These are phyloP conservation scores for Alternaria infectoria DNA, from an alignment of 2,329 filamentous ascomycete genomes.

Conservation along the genomic window DNA sequence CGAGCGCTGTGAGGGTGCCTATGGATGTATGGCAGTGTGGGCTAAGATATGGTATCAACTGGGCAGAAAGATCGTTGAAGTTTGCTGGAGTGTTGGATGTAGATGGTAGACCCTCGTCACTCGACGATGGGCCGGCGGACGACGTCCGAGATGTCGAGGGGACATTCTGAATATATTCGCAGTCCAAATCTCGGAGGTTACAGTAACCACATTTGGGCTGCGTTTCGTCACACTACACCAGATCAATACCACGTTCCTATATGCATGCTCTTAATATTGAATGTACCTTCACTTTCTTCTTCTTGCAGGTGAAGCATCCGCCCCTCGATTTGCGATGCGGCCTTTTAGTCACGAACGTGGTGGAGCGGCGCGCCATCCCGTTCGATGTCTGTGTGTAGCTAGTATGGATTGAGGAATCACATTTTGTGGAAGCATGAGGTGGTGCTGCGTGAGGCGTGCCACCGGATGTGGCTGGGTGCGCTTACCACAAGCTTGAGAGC, in stretches of 20 bases:
- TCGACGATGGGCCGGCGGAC: background rate
- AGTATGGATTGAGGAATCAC: background rate
- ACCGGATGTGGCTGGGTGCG: background rate
- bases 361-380: slow-evolving; percentile 32
- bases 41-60: slow-evolving; percentile 19
- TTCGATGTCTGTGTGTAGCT: background rate
- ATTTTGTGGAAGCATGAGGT: background rate
- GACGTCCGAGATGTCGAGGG: slow-evolving; percentile 2
- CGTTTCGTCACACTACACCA: slow-evolving; percentile 38
- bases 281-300: slow-evolving; percentile 44
- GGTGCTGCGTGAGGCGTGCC: background rate
- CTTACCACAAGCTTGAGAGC: background rate
- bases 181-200: slow-evolving; percentile 27
- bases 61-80: slow-evolving; percentile 17
- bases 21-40: slow-evolving; percentile 26
- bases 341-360: slow-evolving; percentile 41
- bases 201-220: slow-evolving; percentile 39
- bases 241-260: background rate
- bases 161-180: slow-evolving; percentile 30
- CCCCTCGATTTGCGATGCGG: slow-evolving; percentile 41
- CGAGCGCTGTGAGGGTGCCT: slow-evolving; percentile 26
- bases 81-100: slow-evolving; percentile 4
- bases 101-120: background rate
- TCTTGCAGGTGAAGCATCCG: slow-evolving; percentile 42
- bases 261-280: background rate